phyloP scores from a whole-genome alignment of 2,329 filamentous ascomycete genomes.

The Aspergillus ruber region DNA sequence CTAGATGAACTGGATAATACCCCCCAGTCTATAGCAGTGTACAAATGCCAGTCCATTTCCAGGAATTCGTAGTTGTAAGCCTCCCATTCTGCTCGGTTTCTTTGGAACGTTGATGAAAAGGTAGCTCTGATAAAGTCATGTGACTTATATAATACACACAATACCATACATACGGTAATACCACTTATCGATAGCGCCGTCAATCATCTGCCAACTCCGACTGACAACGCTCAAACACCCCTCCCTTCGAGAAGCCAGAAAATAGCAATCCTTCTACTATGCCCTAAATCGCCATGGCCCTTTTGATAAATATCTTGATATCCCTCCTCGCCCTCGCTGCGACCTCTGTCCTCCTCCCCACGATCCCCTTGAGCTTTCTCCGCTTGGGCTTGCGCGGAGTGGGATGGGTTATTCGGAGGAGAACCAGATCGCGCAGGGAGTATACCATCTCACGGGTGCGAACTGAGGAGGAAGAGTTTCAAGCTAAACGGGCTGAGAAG shows the following conservation, averaged over 20 bases:
- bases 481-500: slow-evolving; percentile 17
- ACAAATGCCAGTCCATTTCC: too few relatives aligned
- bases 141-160: background rate
- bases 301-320: slow-evolving; percentile 26
- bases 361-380: slow-evolving; percentile 26
- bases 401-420: slow-evolving; percentile 58
- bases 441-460: slow-evolving; percentile 46
- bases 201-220: too few relatives aligned
- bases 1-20: background rate
- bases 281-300: slow-evolving; percentile 22
- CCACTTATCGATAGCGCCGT: too few relatives aligned
- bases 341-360: slow-evolving; percentile 29
- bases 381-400: slow-evolving; percentile 36
- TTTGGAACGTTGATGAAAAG: too few relatives aligned
- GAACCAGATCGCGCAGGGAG: slow-evolving; percentile 56
- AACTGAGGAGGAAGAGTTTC: slow-evolving; percentile 36
- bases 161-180: too few relatives aligned
- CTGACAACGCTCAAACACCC: too few relatives aligned
- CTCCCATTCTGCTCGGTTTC: too few relatives aligned
- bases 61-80: too few relatives aligned
- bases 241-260: too few relatives aligned
- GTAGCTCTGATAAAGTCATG: too few relatives aligned
- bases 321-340: slow-evolving; percentile 27
- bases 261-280: background rate
- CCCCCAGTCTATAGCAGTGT: background rate